Conservation (phyloP, 352 stramenopile species). For the Halophytophthora batemanensis region DNA sequence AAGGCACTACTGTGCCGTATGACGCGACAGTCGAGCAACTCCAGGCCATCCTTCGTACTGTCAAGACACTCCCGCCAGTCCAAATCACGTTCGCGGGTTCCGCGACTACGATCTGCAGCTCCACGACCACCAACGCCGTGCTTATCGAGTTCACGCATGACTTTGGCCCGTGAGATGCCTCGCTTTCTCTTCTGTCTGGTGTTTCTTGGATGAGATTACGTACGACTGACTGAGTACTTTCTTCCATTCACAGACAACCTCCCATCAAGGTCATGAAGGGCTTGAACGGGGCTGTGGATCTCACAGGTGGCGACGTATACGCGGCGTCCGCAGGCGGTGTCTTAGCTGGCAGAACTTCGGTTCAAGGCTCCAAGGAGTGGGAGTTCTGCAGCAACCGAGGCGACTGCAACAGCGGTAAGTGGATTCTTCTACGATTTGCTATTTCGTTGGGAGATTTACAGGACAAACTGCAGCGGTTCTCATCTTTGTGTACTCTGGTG, state of each 20-base stretch:
- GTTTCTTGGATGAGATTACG: not conserved
- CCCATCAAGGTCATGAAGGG: conserved; percentile 53
- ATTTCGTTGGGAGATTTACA: not conserved
- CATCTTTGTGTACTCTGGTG: conserved; percentile 1
- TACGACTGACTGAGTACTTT: conserved; percentile 5
- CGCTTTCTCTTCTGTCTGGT: not conserved
- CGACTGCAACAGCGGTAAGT: conserved; percentile 65
- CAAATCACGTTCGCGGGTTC: conserved; percentile 49
- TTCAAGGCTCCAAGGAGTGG: conserved; percentile 89
- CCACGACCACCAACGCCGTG: conserved; percentile 39
- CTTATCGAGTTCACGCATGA: conserved; percentile 58
- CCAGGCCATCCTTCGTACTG: conserved; percentile 38
- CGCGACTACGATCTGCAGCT: conserved; percentile 39
- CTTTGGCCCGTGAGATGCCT: conserved; percentile 48
- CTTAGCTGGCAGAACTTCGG: conserved; percentile 39
- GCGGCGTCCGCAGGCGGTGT: conserved; percentile 36
- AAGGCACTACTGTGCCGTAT: conserved; percentile 47
- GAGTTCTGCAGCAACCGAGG: conserved; percentile 87
- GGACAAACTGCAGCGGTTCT: not conserved
- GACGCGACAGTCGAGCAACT: conserved; percentile 52
- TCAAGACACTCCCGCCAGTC: conserved; percentile 31
- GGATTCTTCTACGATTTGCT: not conserved
- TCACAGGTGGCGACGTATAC: conserved; percentile 53
- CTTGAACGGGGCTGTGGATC: conserved; percentile 26
- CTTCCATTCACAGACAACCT: conserved; percentile 35